These are phyloP conservation scores for Populus ilicifolia DNA, from an alignment of 345 rosid genomes.

Conservation along the genomic window DNA sequence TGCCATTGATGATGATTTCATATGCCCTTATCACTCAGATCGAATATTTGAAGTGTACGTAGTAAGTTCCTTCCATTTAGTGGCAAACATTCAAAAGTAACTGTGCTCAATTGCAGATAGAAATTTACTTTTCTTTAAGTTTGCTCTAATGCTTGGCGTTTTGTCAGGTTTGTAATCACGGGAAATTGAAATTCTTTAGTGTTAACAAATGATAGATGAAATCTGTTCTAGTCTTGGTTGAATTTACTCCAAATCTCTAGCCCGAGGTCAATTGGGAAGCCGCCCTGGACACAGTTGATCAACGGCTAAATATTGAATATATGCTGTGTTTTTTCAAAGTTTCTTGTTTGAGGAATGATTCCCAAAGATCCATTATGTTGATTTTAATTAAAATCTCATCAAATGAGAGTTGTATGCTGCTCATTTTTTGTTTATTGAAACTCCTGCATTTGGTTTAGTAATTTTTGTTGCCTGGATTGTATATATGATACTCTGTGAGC, in stretches of 20 bases:
- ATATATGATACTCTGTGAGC: conserved; percentile 2
- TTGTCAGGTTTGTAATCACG: background rate
- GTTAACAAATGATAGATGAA: background rate
- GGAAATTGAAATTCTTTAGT: background rate
- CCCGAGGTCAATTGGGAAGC: background rate
- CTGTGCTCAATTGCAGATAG: background rate
- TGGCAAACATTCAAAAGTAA: conserved; percentile 1
- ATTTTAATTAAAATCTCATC: background rate
- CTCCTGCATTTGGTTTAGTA: background rate
- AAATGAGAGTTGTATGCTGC: background rate
- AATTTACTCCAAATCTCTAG: background rate
- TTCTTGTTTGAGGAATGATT: background rate
- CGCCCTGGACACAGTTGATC: background rate
- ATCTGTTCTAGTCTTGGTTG: background rate
- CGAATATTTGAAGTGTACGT: conserved; percentile 70
- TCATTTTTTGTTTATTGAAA: background rate
- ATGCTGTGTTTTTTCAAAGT: background rate
- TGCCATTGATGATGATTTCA: conserved; percentile 84
- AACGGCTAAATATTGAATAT: background rate
- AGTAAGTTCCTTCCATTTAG: conserved; percentile 37
- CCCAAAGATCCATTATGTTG: background rate
- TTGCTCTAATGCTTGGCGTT: background rate
- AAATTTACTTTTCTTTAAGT: background rate
- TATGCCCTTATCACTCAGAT: conserved; percentile 87
- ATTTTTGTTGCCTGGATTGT: conserved; percentile 1